Conservation (phyloP, 495 filamentous ascomycete genomes). For the Neurospora sp. region DNA sequence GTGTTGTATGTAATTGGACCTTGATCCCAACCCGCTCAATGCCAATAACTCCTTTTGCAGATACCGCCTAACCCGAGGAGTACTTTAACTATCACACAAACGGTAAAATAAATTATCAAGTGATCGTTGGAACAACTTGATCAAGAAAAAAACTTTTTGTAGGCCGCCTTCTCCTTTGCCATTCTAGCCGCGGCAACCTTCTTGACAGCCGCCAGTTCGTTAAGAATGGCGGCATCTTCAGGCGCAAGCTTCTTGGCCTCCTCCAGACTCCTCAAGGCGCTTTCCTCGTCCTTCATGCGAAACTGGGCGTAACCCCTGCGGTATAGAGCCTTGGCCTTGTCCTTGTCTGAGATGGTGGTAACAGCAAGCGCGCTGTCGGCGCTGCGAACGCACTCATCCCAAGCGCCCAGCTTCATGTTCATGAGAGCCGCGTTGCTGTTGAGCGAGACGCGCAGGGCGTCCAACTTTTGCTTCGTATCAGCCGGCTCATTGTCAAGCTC, state of each 20-base stretch:
- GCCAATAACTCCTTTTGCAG: neutral
- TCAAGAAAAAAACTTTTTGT: slow-evolving; percentile 71
- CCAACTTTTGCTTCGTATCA: slow-evolving; percentile 56
- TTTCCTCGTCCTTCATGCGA: slow-evolving; percentile 76
- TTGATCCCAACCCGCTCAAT: neutral
- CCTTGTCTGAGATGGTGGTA: slow-evolving; percentile 53
- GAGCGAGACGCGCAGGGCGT: slow-evolving; percentile 43
- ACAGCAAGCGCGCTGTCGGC: slow-evolving; percentile 68
- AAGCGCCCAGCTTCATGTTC: slow-evolving; percentile 67
- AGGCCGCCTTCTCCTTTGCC: slow-evolving; percentile 81
- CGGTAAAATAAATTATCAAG: neutral
- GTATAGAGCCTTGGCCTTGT: slow-evolving; percentile 83
- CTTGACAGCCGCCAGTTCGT: slow-evolving; percentile 68
- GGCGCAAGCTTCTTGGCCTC: slow-evolving; percentile 66
- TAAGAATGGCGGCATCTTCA: slow-evolving; percentile 61
- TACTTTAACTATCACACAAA: neutral
- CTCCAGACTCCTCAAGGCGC: slow-evolving; percentile 67
- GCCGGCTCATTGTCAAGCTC: slow-evolving; percentile 57
- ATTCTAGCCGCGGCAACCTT: slow-evolving; percentile 58
- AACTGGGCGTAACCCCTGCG: slow-evolving; percentile 65
- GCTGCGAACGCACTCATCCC: slow-evolving; percentile 53
- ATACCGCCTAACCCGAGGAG: neutral
- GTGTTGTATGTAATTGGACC: neutral
- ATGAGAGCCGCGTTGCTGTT: slow-evolving; percentile 39
- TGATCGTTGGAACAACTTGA: neutral